Percentiles rank a stretch among this genome's conserved stretches.
Conservation (phyloP, 2,329 filamentous ascomycete genomes). For the Lasiodiplodia citricola region DNA sequence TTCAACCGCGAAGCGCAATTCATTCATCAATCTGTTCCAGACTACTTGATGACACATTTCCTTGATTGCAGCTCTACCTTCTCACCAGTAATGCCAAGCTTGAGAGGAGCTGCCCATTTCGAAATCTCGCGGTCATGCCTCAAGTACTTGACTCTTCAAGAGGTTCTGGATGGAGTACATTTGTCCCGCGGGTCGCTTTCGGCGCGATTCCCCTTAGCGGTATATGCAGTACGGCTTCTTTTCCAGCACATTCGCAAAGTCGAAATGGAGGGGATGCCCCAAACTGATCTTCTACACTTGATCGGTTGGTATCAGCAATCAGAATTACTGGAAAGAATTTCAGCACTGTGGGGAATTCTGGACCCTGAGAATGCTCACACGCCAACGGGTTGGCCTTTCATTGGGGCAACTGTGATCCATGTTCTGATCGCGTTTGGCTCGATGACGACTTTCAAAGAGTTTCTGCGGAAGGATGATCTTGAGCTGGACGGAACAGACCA, state of each 20-base stretch:
- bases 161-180: not conserved
- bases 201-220: not conserved
- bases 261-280: not conserved
- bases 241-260: not conserved
- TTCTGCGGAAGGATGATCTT: not conserved
- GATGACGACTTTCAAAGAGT: not conserved
- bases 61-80: too few species aligned
- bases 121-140: not conserved
- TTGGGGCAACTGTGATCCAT: not conserved
- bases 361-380: not conserved
- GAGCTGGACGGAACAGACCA: not conserved
- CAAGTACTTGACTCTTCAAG: not conserved
- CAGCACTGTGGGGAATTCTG: not conserved
- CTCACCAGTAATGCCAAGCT: too few species aligned
- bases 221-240: not conserved
- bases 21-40: constrained; percentile 31
- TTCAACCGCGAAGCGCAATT: constrained; percentile 30
- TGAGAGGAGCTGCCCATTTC: not conserved
- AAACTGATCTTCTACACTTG: not conserved
- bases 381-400: not conserved
- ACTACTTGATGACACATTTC: constrained; percentile 18
- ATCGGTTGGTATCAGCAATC: not conserved
- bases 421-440: not conserved
- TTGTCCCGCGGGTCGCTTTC: not conserved
- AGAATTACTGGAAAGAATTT: not conserved